Evolutionary conservation across 495 filamentous ascomycete genomes (phyloP), one percentile per base, ranked within the genome.

Genomic region (Podospora pseudocomata): DNA sequence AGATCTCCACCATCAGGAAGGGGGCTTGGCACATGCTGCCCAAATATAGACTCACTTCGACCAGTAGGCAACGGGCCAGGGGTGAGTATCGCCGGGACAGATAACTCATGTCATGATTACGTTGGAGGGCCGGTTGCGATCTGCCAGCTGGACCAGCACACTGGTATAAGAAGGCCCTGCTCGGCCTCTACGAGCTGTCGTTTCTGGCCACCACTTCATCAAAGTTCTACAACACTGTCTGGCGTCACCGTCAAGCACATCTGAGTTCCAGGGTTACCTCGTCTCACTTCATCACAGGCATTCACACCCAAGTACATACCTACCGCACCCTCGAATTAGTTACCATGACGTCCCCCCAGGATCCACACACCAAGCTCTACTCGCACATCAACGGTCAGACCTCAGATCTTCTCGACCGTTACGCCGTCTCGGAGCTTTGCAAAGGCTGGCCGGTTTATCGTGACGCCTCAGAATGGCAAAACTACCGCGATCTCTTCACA

Each of bases 381-480:
- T 82, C 80, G n/a, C 86, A 88, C 72, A 84, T 85, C 74, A 88
- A 89, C 70, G 87, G 86, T 28, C 78, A 76, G 13, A 71, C 77
- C 26, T 72, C 76, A 56, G 78, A 87, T 13, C 70, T 81, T 4
- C 76, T 87, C 6, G 80, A 87, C 66, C 84, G 87, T 18, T 79
- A 84, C 26, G 82, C 84, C 67, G 78, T 89, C 49, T 80, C 86
- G 3, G 87, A 89, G 72, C 78, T 89, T n/a, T 88, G 86, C 74
- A 88, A 89, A 72, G 87, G 87, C 54, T 90, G 87, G 87, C 87
- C 87, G 20, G 85, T 87, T 65, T 90, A 88, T 71, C 84, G 87
- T 18, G 87, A 89, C 65, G 82, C 86, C 28, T 89, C 87, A 23
- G 88, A 90, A 76, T 89, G 87, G 88, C 82, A 84, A 70, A 90